Conservation (phyloP, 495 filamentous ascomycete genomes). For the Parathielavia appendiculata region DNA sequence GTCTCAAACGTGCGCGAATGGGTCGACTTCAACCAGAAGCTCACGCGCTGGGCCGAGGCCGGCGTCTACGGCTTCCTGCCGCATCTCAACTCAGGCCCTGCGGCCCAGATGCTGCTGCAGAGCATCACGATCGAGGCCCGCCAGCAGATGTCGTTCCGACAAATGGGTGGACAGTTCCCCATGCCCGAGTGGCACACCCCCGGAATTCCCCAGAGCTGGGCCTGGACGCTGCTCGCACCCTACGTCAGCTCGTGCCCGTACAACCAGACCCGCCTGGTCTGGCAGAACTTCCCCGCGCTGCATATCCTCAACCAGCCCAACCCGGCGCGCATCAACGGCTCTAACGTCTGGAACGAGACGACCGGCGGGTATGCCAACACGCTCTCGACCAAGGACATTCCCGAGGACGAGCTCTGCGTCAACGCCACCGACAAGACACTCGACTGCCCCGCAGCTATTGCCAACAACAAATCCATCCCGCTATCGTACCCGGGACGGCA, state of each 20-base stretch:
- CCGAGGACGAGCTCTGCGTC: constrained; percentile 45
- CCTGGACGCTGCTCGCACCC: constrained; percentile 79
- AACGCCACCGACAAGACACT: constrained; percentile 46
- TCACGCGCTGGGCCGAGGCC: constrained; percentile 76
- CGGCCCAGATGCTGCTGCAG: constrained; percentile 65
- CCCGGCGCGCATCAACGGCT: constrained; percentile 54
- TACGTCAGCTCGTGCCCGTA: constrained; percentile 75
- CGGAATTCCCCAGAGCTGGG: constrained; percentile 79
- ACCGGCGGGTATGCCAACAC: constrained; percentile 46
- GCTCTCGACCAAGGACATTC: constrained; percentile 34
- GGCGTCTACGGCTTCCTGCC: constrained; percentile 82
- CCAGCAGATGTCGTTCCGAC: constrained; percentile 85
- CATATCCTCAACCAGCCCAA: constrained; percentile 74
- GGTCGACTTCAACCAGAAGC: constrained; percentile 80
- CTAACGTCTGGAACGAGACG: constrained; percentile 52
- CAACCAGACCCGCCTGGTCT: constrained; percentile 69
- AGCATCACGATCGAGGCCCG: constrained; percentile 79
- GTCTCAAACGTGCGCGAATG: constrained; percentile 71
- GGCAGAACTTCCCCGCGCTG: constrained; percentile 85
- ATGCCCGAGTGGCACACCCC: constrained; percentile 83
- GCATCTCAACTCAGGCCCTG: constrained; percentile 73
- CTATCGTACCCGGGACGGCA: constrained; percentile 72
- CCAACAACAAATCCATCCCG: constrained; percentile 59
- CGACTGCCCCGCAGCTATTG: constrained; percentile 58
- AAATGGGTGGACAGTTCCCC: constrained; percentile 77